Base-by-base conservation (phyloP, 2,329 filamentous ascomycete species). In the Pseudophaeomoniella oleicola region DNA sequence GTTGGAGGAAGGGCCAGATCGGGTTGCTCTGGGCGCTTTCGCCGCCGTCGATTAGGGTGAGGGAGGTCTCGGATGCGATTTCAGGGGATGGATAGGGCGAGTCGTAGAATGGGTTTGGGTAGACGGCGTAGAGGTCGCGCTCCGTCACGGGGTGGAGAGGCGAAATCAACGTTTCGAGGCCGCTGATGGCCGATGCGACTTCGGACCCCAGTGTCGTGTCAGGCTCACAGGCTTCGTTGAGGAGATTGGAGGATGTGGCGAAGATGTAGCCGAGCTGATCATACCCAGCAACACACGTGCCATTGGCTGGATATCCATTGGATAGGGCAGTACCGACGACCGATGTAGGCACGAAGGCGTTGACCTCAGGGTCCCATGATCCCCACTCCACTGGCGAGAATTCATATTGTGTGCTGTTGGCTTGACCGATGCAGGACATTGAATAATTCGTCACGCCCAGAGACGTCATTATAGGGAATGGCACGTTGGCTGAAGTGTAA, bases 311-410 rank as follows among this genome's bases (percentile, higher is more conserved):
- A 2, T 40, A 32, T 44, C 76, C 77, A 35, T 60, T 58, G 43
- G 57, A 57, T 42, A 80, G 69, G 41, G 66, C 62, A 34, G 73
- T 74, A 17, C 72, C 77, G 16, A 78, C 62, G 50, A 74, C 80
- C 38, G 62, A 53, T 1, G 71, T 72, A 3, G 67, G 69, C 6
- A 63, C 71, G 48, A 81, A 81, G 27, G 72, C 75, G 32, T 58
- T 63, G 5, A 75, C 62, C 5, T 69, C 72, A 0, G 59, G 57
- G 50, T 81, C 77, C 58, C 69, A 80, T 13, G 66, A 69, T 42
- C 78, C 78, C 42, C 79, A 71, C 51, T 81, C 77, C 55, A 66
- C 80, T 1, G 78, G 74, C 41, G 64, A 67, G 53, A 81, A 73
- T 46, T 81, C 77, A 46, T 70, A 81, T 16, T 74, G 65, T 34